Evolutionary conservation across 2,329 filamentous ascomycete genomes (phyloP).

Genomic region (Fusarium verrucosum): DNA sequence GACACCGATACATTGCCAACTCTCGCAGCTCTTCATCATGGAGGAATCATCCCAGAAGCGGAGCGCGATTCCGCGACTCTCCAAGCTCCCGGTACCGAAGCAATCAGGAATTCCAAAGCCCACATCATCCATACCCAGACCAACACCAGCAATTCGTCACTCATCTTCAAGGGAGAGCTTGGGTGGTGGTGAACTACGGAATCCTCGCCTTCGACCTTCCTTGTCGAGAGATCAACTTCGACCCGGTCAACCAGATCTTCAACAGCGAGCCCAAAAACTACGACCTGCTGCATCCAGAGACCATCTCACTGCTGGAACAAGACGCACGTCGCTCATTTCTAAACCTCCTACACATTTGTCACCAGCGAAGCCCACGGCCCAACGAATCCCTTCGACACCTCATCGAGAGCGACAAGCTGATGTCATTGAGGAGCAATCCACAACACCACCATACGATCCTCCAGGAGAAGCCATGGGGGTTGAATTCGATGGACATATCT

Average conservation of each 20-base stretch:
- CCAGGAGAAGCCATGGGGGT: slow-evolving; percentile 33
- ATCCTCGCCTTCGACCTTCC: slow-evolving; percentile 54
- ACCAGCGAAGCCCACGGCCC: slow-evolving; percentile 25
- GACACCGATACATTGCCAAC: background rate
- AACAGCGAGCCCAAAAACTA: slow-evolving; percentile 53
- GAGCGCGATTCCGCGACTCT: slow-evolving; percentile 51
- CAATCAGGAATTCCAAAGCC: slow-evolving; percentile 49
- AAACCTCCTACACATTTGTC: slow-evolving; percentile 33
- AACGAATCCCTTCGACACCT: slow-evolving; percentile 35
- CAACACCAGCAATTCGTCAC: slow-evolving; percentile 44
- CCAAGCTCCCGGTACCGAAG: slow-evolving; percentile 51
- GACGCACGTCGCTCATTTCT: slow-evolving; percentile 33
- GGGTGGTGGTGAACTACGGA: slow-evolving; percentile 49
- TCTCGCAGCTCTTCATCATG: slow-evolving; percentile 38
- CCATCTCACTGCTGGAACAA: slow-evolving; percentile 46
- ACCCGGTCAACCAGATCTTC: slow-evolving; percentile 28
- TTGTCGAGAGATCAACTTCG: slow-evolving; percentile 54
- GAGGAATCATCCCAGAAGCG: slow-evolving; percentile 50
- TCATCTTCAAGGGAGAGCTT: slow-evolving; percentile 45
- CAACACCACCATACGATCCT: slow-evolving; percentile 39
- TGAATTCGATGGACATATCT: slow-evolving; percentile 38
- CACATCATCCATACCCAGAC: slow-evolving; percentile 36
- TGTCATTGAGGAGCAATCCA: slow-evolving; percentile 40
- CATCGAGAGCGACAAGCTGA: slow-evolving; percentile 34
- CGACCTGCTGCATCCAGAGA: slow-evolving; percentile 53